Percentiles rank a stretch among this genome's conserved stretches.
phyloP scores from a whole-genome alignment of 1,284 basidiomycete genomes.

The Sphaerobolus stellatus region DNA sequence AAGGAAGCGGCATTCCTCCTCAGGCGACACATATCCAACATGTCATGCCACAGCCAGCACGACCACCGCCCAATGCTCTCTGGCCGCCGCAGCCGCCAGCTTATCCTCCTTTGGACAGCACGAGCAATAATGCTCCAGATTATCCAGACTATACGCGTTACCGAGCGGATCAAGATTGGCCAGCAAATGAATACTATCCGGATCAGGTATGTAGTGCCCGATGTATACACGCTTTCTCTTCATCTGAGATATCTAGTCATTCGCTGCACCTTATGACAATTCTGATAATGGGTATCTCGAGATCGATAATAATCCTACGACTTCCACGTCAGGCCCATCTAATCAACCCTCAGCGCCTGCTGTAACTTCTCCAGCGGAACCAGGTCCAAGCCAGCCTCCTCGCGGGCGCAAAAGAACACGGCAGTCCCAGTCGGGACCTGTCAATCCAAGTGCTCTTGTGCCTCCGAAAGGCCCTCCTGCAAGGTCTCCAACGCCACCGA shows the following conservation, averaged over 20 bases:
- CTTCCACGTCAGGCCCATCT: constrained; percentile 3
- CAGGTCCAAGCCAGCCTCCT: constrained; percentile 42
- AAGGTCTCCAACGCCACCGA: constrained; percentile 78
- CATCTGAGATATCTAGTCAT: neutral
- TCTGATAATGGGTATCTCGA: constrained; percentile 11
- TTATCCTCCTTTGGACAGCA: constrained; percentile 6
- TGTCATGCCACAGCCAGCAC: constrained; percentile 8
- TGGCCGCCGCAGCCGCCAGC: constrained; percentile 4
- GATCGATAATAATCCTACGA: constrained; percentile 6
- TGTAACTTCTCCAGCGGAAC: constrained; percentile 42
- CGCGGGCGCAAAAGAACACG: constrained; percentile 43
- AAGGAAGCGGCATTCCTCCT: constrained; percentile 49
- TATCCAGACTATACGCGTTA: constrained; percentile 11
- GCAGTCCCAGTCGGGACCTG: constrained; percentile 25
- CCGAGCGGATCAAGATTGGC: constrained; percentile 12
- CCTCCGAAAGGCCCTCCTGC: constrained; percentile 44
- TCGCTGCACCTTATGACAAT: constrained; percentile 11
- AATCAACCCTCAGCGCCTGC: constrained; percentile 34
- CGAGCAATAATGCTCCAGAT: neutral
- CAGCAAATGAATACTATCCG: constrained; percentile 10
- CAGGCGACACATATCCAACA: constrained; percentile 56
- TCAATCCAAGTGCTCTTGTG: constrained; percentile 12
- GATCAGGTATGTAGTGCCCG: constrained; percentile 8
- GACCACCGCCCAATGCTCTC: constrained; percentile 2
- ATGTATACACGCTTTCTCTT: neutral